These are phyloP conservation scores for Butyriboletus loyo DNA, from an alignment of 768 basidiomycete genomes.

Conservation along the genomic window DNA sequence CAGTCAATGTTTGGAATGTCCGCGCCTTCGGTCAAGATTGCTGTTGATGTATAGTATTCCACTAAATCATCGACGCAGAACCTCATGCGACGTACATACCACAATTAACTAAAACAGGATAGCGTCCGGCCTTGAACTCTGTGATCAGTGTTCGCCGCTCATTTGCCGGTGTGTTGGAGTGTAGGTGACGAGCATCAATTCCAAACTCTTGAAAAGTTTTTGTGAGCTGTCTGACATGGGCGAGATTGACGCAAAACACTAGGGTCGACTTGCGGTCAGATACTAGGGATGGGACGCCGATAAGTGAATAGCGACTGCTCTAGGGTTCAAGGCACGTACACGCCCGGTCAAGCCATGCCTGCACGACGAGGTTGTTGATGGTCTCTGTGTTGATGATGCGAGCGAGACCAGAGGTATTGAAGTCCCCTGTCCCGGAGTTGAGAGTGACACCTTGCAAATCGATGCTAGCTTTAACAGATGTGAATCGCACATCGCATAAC, in stretches of 20 bases:
- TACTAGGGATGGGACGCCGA: constrained; percentile 20
- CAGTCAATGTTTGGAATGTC: constrained; percentile 97
- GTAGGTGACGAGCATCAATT: constrained; percentile 81
- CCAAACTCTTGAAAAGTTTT: constrained; percentile 68
- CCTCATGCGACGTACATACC: constrained; percentile 44
- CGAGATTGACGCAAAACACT: constrained; percentile 85
- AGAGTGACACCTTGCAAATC: constrained; percentile 65
- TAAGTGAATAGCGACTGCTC: constrained; percentile 1
- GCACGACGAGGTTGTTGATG: constrained; percentile 74
- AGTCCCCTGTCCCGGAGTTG: constrained; percentile 73
- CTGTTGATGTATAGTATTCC: constrained; percentile 28
- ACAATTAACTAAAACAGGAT: constrained; percentile 88
- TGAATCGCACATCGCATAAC: constrained; percentile 87
- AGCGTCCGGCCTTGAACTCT: constrained; percentile 67
- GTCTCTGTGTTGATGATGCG: constrained; percentile 77
- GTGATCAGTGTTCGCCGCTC: constrained; percentile 65
- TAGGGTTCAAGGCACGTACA: constrained; percentile 41
- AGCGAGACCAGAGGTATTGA: constrained; percentile 72
- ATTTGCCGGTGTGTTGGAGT: constrained; percentile 58
- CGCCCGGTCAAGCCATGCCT: constrained; percentile 84
- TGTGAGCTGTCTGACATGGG: constrained; percentile 76
- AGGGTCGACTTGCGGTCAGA: constrained; percentile 78
- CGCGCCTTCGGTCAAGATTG: constrained; percentile 89
- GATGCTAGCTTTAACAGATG: constrained; percentile 73
- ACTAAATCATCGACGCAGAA: neutral